Base-by-base conservation (phyloP, 2,329 filamentous ascomycete genomes). In the Aureobasidium sp. region DNA sequence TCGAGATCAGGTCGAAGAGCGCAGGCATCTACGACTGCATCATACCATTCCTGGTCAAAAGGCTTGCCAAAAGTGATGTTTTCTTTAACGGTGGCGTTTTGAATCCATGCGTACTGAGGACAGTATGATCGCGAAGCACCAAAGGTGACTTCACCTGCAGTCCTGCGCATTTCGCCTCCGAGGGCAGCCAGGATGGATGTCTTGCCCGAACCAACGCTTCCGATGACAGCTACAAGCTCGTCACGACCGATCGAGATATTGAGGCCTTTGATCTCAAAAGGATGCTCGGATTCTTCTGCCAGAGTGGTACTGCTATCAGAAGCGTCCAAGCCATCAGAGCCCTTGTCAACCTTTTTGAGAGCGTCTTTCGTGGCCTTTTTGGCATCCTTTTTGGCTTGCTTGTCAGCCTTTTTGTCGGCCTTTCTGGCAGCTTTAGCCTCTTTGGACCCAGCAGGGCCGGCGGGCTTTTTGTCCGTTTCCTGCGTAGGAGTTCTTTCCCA, bases 61-160 rank as follows among this genome's bases (percentile, higher is more conserved):
- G 78, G 74, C 76, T 89, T 91, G 10, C 91, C 91, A 63, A 97
- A 97, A 0, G 89, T 70, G 55, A 98, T 95, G 63, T 98, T 98
- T 29, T 95, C 82, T 57, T 82, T 83, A 3, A 97, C 79, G 0
- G 85, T 88, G 0, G 89, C 79, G 63, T 97, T 97, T 65, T 97
- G 91, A 44, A 98, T 95, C 93, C 93, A 98, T 0, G 93, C 88
- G 64, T 95, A 95, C 66, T 98, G 91, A 0, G 91, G 91, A 60
- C 93, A 97, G 63, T 95, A 96, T 0, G 91, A 88, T 57, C 90
- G 78, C 3, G 83, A 84, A 0, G 88, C 88, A 35, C 90, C 88
- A 60, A 93, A 79, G 0, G 81, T 78, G 5, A 94, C 79, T 32
- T 85, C 78, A 10, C 90, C 90, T 3, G 71, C 73, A 0, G 87